Conservation (phyloP, 768 basidiomycete genomes). For the Pholiota molesta region DNA sequence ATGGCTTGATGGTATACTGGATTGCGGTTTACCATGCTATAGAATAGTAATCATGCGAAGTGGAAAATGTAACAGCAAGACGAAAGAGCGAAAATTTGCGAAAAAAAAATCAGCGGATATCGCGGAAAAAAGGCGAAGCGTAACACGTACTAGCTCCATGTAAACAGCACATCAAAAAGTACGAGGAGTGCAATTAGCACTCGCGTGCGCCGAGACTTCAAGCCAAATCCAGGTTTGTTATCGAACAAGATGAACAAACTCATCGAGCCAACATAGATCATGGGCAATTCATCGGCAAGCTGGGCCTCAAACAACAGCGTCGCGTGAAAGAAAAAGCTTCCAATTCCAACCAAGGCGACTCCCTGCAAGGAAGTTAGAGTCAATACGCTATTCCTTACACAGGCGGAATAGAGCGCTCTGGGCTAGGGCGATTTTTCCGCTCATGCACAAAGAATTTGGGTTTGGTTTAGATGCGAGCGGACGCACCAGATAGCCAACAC, state of each 20-base stretch:
- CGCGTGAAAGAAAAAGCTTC: constrained; percentile 80
- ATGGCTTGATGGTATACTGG: constrained; percentile 81
- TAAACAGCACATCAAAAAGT: constrained; percentile 62
- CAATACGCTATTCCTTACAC: neutral
- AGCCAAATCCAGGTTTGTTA: constrained; percentile 49
- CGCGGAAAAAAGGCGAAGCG: too few relatives aligned
- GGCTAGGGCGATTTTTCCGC: neutral
- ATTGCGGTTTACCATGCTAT: constrained; percentile 67
- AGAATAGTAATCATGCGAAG: neutral
- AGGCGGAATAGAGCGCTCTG: neutral
- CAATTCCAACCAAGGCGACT: constrained; percentile 70
- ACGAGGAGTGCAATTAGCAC: constrained; percentile 39
- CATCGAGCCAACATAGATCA: constrained; percentile 74
- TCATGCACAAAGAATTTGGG: neutral
- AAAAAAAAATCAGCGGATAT: too few relatives aligned
- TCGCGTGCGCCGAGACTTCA: constrained; percentile 40
- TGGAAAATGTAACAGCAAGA: constrained; percentile 3
- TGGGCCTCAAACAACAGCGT: constrained; percentile 78
- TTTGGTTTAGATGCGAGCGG: neutral
- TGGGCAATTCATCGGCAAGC: constrained; percentile 81
- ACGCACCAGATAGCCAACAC: constrained; percentile 44
- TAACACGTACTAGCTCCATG: constrained; percentile 70
- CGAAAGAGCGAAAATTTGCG: neutral
- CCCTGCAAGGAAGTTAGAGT: constrained; percentile 42
- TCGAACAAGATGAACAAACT: constrained; percentile 65